Evolutionary conservation across 2,329 filamentous ascomycete species (phyloP).

Genomic region (Calonectria ilicicola): DNA sequence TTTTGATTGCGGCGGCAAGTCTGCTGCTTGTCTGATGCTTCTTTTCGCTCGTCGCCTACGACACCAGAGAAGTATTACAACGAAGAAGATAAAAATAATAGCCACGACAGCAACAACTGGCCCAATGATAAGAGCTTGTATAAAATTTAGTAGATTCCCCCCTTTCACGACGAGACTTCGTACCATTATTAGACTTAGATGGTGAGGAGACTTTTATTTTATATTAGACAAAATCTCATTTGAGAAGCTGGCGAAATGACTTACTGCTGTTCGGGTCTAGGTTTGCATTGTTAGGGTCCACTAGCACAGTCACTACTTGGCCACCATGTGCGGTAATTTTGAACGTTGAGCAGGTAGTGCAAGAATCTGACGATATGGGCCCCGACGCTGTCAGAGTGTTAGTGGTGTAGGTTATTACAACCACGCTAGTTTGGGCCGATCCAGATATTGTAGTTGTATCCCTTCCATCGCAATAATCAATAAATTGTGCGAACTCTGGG

Average conservation of each 20-base stretch:
- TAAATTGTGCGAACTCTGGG: not conserved
- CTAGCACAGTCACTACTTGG: not conserved
- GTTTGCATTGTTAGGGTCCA: not conserved
- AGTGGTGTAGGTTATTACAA: not conserved
- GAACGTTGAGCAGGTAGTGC: not conserved
- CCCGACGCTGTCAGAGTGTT: not conserved
- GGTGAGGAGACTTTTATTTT: not conserved
- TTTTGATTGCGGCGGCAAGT: not conserved
- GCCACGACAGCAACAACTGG: not conserved
- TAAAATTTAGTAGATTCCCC: not conserved
- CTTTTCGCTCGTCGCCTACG: not conserved
- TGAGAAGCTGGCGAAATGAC: not conserved
- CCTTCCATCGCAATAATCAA: not conserved
- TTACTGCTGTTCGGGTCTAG: not conserved
- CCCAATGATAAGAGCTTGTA: not conserved
- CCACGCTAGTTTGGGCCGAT: not conserved
- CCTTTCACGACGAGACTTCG: not conserved
- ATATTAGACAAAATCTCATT: not conserved
- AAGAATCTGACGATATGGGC: not conserved
- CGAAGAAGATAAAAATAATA: not conserved
- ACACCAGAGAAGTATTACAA: not conserved
- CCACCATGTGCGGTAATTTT: not conserved
- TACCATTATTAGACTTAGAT: not conserved
- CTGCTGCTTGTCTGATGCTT: not conserved
- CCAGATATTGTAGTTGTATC: not conserved